These are phyloP conservation scores for Penicillium egyptiacum DNA, from an alignment of 495 filamentous ascomycete species.

Conservation along the genomic window DNA sequence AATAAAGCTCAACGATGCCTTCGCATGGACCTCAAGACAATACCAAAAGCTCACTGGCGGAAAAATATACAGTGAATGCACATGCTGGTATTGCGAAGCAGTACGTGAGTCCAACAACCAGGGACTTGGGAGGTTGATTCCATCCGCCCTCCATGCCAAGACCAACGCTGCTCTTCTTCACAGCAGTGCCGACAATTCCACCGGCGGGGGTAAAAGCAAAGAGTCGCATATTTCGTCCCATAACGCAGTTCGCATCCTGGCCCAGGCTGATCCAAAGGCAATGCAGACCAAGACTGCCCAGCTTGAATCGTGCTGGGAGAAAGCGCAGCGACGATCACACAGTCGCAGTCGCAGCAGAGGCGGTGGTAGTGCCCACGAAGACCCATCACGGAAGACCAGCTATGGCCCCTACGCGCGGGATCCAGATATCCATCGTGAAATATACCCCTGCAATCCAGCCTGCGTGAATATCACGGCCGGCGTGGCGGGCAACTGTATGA, in stretches of 20 bases:
- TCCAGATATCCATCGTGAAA: constrained; percentile 2
- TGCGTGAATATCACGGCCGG: neutral
- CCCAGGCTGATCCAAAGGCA: neutral
- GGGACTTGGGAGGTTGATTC: constrained; percentile 1
- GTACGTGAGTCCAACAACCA: constrained; percentile 1
- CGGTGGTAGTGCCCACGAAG: neutral
- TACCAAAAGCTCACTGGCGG: constrained; percentile 61
- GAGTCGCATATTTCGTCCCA: constrained; percentile 4
- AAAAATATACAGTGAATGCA: constrained; percentile 77
- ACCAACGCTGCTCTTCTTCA: constrained; percentile 1
- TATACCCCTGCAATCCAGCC: constrained; percentile 8
- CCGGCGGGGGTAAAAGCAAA: neutral
- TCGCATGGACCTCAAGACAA: constrained; percentile 71
- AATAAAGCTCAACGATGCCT: constrained; percentile 56
- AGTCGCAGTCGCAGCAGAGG: neutral
- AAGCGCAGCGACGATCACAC: neutral
- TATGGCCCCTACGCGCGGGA: neutral
- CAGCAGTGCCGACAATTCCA: neutral
- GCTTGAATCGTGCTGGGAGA: neutral
- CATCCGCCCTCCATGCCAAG: neutral
- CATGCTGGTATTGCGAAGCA: constrained; percentile 89
- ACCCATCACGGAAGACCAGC: neutral
- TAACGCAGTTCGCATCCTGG: constrained; percentile 6
- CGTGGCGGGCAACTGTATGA: neutral
- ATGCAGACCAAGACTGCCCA: neutral